Evolutionary conservation across 441 rosid genomes (phyloP), one percentile per base, ranked within the genome.

Genomic region (Eutrema salsugineum): DNA sequence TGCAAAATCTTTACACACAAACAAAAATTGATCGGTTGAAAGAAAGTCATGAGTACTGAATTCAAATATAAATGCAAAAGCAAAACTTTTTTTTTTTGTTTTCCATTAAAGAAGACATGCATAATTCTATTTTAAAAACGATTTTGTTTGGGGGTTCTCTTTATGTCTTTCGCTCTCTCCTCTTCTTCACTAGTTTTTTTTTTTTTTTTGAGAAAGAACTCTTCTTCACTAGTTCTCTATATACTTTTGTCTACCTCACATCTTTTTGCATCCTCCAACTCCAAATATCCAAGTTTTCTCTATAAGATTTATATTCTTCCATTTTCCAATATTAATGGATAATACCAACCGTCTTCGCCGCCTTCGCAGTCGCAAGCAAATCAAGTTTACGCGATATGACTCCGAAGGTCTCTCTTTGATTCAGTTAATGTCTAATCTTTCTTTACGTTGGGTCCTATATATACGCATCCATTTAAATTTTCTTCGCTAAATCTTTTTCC

Each of bases 391-490:
- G 68, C 28, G 24, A 10, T 55, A 19, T 58, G 78, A 79, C 36
- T 73, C 79, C 30, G 87, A 85, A 78, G 87, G 91, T 78, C 48
- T 54, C 35, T 62, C 58, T 43, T n/a, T 30, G 1, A 14, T 44
- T 42, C 32, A 30, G 7, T 46, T 46, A 1, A 44, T 35, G 35
- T 68, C 36, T 24, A 7, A 46, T 1, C 1, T 9, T 44, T 56
- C 32, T 55, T 55, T 70, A 3, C 15, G 36, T 38, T 59, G 20
- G 19, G 24, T 15, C 30, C 32, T 28, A 28, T 27, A 27, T 59
- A 17, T 35, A 24, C 57, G 47, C 65, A 15, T 35, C 28, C 19
- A 9, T 15, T 55, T 35, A 38, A 39, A 20, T 17, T 36, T 5
- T n/a, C 16, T 17, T 12, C 10, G 20, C 39, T 30, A 24, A 14